Conservation (phyloP, 2,329 filamentous ascomycete genomes). For the Coniochaeta prunicola region DNA sequence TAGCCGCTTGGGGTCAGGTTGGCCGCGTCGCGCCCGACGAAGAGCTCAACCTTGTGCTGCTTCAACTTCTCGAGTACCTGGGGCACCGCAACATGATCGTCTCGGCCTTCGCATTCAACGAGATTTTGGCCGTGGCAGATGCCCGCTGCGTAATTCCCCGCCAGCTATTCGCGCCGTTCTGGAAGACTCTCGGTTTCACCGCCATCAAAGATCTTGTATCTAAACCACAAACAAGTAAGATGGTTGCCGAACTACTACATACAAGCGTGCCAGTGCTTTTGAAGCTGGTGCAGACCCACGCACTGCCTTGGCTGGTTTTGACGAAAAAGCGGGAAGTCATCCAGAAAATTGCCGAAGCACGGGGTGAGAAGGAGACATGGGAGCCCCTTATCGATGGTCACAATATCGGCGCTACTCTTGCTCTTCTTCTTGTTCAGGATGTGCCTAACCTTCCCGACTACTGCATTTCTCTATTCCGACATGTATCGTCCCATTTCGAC, state of each 20-base stretch:
- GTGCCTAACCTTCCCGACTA: constrained; percentile 51
- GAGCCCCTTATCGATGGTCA: constrained; percentile 44
- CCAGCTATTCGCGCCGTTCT: constrained; percentile 77
- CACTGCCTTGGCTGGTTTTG: constrained; percentile 79
- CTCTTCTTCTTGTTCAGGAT: constrained; percentile 52
- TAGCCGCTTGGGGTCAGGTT: constrained; percentile 80
- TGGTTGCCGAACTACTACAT: constrained; percentile 73
- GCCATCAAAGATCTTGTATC: constrained; percentile 75
- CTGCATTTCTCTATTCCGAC: constrained; percentile 60
- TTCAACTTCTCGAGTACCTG: constrained; percentile 79
- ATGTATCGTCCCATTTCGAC: constrained; percentile 64
- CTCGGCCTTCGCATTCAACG: constrained; percentile 74
- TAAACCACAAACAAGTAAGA: constrained; percentile 73
- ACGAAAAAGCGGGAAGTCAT: constrained; percentile 72
- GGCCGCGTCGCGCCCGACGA: constrained; percentile 71
- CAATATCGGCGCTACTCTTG: constrained; percentile 52
- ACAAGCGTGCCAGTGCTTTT: constrained; percentile 71
- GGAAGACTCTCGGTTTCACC: constrained; percentile 75
- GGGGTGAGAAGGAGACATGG: constrained; percentile 60
- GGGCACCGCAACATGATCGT: constrained; percentile 76
- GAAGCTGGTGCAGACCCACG: constrained; percentile 68
- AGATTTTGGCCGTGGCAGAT: constrained; percentile 68
- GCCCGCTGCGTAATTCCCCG: constrained; percentile 53
- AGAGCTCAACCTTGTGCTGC: constrained; percentile 78
- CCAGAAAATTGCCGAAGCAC: constrained; percentile 70